These are phyloP conservation scores for Chlamydomonas incerta DNA, from an alignment of 139 green algal genomes.

Conservation along the genomic window DNA sequence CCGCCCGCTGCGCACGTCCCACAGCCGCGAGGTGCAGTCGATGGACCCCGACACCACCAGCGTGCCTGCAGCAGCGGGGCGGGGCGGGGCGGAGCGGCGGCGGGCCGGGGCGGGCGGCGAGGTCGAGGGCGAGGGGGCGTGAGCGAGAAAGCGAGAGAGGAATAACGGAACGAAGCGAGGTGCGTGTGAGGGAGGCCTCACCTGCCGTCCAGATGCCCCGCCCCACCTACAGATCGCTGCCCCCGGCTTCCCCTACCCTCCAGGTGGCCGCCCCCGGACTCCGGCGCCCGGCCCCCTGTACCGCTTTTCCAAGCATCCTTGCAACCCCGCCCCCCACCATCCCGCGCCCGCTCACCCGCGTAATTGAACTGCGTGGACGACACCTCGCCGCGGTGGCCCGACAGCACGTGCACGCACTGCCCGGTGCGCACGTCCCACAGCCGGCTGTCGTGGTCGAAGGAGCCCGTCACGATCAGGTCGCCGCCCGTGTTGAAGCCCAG, in stretches of 20 bases:
- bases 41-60: conserved; percentile 74
- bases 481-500: conserved; percentile 77
- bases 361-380: conserved; percentile 74
- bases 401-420: conserved; percentile 76
- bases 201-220: too few relatives aligned
- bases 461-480: conserved; percentile 73
- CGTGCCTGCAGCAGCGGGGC: conserved; percentile 43
- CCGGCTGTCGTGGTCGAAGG: conserved; percentile 77
- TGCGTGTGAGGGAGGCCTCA: too few relatives aligned
- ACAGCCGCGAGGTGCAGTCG: conserved; percentile 70
- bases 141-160: too few relatives aligned
- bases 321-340: neutral
- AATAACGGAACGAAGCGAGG: too few relatives aligned
- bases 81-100: neutral
- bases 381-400: conserved; percentile 75
- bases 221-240: too few relatives aligned
- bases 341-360: conserved; percentile 41
- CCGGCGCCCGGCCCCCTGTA: too few relatives aligned
- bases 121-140: neutral
- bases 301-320: too few relatives aligned
- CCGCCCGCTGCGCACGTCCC: conserved; percentile 73
- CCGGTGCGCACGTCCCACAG: conserved; percentile 82
- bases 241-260: too few relatives aligned
- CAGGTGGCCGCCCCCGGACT: too few relatives aligned
- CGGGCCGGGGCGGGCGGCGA: too few relatives aligned